Evolutionary conservation across 495 filamentous ascomycete species (phyloP).

Genomic region (Daldinia bambusicola): DNA sequence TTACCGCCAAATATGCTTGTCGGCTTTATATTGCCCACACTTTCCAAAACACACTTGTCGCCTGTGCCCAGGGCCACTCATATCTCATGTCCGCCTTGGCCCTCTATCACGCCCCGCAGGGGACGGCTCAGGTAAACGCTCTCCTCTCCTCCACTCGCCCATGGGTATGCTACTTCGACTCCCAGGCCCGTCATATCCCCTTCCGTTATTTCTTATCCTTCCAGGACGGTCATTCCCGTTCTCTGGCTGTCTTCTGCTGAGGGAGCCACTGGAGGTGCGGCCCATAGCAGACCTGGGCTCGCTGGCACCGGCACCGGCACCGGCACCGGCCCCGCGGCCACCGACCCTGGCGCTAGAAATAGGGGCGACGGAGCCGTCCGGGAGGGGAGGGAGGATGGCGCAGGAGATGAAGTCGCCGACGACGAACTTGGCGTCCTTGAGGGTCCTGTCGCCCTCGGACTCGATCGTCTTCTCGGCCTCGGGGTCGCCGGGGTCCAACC

Average conservation of each 20-base stretch:
- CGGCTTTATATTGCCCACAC: not conserved
- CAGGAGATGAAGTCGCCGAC: slow-evolving; percentile 89
- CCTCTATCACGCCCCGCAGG: slow-evolving; percentile 42
- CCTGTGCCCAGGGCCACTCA: not conserved
- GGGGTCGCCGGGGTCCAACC: slow-evolving; percentile 48
- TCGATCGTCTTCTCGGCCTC: slow-evolving; percentile 39
- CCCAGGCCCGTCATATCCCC: slow-evolving; percentile 38
- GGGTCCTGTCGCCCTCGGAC: slow-evolving; percentile 68
- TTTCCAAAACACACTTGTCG: slow-evolving; percentile 14
- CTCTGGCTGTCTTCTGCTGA: slow-evolving; percentile 47
- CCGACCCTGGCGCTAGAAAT: slow-evolving; percentile 53
- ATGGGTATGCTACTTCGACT: slow-evolving; percentile 54
- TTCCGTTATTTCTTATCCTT: slow-evolving; percentile 52
- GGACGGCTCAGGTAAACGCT: slow-evolving; percentile 60
- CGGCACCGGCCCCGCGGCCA: slow-evolving; percentile 51
- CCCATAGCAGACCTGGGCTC: slow-evolving; percentile 53
- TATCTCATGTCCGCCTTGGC: slow-evolving; percentile 49
- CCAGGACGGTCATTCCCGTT: slow-evolving; percentile 27
- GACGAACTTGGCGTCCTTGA: slow-evolving; percentile 80
- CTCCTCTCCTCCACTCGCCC: slow-evolving; percentile 70
- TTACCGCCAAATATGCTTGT: too few relatives aligned
- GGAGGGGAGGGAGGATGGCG: slow-evolving; percentile 78
- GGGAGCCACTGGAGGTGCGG: slow-evolving; percentile 49
- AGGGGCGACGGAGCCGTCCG: slow-evolving; percentile 77
- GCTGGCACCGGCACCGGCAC: slow-evolving; percentile 51